These are phyloP conservation scores for Raffaelea deltoideospora DNA, from an alignment of 2,329 filamentous ascomycete species.

Conservation along the genomic window DNA sequence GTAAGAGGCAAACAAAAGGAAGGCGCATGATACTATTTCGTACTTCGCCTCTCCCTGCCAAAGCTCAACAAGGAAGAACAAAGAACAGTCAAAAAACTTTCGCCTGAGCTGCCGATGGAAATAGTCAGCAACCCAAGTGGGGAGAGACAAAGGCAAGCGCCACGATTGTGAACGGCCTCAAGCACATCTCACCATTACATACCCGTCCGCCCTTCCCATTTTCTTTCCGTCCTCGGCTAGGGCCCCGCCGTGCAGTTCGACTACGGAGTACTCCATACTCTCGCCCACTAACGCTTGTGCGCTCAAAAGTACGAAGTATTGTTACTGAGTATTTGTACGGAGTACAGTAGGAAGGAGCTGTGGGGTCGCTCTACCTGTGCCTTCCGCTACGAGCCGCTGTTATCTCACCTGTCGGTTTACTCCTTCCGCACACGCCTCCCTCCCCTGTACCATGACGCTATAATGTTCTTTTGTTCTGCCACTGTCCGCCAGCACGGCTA, in stretches of 20 bases:
- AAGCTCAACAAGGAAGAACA: too few relatives aligned
- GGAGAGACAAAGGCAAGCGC: too few relatives aligned
- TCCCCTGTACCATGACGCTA: background rate
- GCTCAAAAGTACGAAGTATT: constrained; percentile 1
- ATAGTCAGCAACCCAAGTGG: too few relatives aligned
- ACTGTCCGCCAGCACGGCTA: too few relatives aligned
- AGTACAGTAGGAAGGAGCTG: too few relatives aligned
- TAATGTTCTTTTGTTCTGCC: constrained; percentile 1
- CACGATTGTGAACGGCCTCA: too few relatives aligned
- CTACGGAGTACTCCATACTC: background rate
- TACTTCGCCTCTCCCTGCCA: too few relatives aligned
- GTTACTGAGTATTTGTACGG: too few relatives aligned
- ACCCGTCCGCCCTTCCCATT: constrained; percentile 4
- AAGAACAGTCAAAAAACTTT: too few relatives aligned
- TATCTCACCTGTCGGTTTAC: constrained; percentile 2
- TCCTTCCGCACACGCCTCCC: constrained; percentile 4
- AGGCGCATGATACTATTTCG: too few relatives aligned
- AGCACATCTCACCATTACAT: background rate
- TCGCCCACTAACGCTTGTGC: background rate
- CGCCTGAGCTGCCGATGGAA: too few relatives aligned
- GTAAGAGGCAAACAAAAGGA: too few relatives aligned
- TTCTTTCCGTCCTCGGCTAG: constrained; percentile 9
- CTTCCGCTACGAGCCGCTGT: constrained; percentile 5
- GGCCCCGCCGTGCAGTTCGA: constrained; percentile 3
- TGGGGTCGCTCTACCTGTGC: constrained; percentile 9